phyloP scores from a whole-genome alignment of 345 rosid species.

The Aurinia saxatilis region DNA sequence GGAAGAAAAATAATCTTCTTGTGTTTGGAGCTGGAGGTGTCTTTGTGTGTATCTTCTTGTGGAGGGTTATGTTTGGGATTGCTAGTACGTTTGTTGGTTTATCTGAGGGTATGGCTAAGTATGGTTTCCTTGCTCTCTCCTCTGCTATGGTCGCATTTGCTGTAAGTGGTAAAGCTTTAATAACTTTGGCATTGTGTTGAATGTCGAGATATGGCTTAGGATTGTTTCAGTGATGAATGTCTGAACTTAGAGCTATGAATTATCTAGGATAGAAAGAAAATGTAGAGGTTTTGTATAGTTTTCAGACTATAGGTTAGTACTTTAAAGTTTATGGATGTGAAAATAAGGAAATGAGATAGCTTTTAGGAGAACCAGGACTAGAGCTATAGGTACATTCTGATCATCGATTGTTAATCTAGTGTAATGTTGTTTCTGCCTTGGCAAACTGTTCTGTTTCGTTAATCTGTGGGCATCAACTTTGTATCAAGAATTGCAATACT shows the following conservation, averaged over 20 bases:
- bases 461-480: background rate
- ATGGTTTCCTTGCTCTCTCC: conserved; percentile 88
- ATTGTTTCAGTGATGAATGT: background rate
- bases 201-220: background rate
- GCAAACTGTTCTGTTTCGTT: background rate
- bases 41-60: conserved; percentile 52
- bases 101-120: conserved; percentile 92
- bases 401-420: background rate
- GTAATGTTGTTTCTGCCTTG: background rate
- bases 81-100: conserved; percentile 77
- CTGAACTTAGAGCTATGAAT: background rate
- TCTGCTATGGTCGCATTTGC: conserved; percentile 78
- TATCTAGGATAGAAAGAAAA: background rate
- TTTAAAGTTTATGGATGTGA: background rate
- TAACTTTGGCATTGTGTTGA: background rate
- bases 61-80: conserved; percentile 90
- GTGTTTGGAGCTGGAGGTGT: conserved; percentile 66
- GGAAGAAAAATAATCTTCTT: conserved; percentile 57
- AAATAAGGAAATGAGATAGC: background rate
- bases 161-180: conserved; percentile 38
- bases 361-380: background rate
- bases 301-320: background rate
- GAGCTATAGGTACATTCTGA: background rate
- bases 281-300: background rate
- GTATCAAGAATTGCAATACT: background rate